Percentiles rank a stretch among this genome's conserved stretches.
These are phyloP conservation scores for Coniochaeta prunicola DNA, from an alignment of 2,329 filamentous ascomycete genomes.

Conservation along the genomic window DNA sequence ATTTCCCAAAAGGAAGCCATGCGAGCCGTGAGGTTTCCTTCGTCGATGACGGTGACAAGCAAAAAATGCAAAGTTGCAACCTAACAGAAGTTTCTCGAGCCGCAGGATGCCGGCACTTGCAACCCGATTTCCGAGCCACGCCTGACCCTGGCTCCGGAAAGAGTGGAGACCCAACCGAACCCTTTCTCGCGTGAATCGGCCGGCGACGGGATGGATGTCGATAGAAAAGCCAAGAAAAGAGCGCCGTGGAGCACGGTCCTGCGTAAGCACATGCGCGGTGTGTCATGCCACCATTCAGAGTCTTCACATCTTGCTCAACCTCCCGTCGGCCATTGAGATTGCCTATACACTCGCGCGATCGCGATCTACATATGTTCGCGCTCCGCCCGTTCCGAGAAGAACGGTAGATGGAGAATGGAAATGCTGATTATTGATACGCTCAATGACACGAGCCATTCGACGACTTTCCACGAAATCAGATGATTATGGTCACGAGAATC, in stretches of 20 bases:
- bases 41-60: not conserved
- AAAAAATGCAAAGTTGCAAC: not conserved
- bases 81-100: not conserved
- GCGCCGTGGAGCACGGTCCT: not conserved
- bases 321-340: not conserved
- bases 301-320: not conserved
- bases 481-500: not conserved
- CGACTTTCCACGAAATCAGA: not conserved
- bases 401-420: not conserved
- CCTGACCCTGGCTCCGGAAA: not conserved
- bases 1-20: no score
- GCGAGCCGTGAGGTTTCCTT: not conserved
- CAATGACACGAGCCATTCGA: not conserved
- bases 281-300: conserved; percentile 1
- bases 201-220: not conserved
- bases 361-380: not conserved
- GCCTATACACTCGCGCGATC: not conserved
- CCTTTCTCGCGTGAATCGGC: not conserved
- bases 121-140: not conserved
- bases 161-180: not conserved
- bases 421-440: not conserved
- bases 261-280: not conserved
- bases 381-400: not conserved
- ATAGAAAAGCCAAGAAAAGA: not conserved
- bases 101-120: not conserved